Percentiles rank a stretch among this genome's conserved stretches.
These are phyloP conservation scores for Podospora conica DNA, from an alignment of 495 filamentous ascomycete species.

Conservation along the genomic window DNA sequence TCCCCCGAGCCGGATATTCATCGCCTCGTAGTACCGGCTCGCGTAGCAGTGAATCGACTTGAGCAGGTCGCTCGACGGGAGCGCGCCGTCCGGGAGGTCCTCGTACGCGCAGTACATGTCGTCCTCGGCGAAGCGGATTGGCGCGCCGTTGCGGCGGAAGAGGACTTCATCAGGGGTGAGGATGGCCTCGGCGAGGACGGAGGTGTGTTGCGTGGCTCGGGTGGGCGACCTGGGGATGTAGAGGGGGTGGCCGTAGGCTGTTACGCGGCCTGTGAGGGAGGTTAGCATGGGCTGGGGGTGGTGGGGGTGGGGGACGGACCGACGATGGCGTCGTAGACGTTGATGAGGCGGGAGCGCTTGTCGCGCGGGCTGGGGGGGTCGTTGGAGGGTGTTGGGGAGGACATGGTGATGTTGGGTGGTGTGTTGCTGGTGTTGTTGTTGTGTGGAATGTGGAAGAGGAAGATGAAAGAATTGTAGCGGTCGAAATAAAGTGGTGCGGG, in stretches of 20 bases:
- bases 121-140: slow-evolving; percentile 58
- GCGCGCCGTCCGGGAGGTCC: slow-evolving; percentile 37
- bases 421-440: not conserved
- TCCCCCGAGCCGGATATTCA: slow-evolving; percentile 25
- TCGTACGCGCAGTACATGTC: slow-evolving; percentile 62
- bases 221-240: not conserved
- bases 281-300: not conserved
- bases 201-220: not conserved
- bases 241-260: not conserved
- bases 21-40: slow-evolving; percentile 60
- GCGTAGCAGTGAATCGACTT: slow-evolving; percentile 69
- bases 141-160: slow-evolving; percentile 56
- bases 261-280: slow-evolving; percentile 42
- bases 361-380: not conserved
- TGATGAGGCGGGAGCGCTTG: slow-evolving; percentile 36
- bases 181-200: slow-evolving; percentile 20
- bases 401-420: not conserved
- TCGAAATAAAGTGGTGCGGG: not conserved
- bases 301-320: slow-evolving; percentile 41
- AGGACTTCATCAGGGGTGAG: slow-evolving; percentile 70
- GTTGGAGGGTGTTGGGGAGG: not conserved
- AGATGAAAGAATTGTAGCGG: not conserved
- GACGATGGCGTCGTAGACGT: slow-evolving; percentile 74
- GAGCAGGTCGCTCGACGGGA: slow-evolving; percentile 71
- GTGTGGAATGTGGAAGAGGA: not conserved